A percentile compares a stretch with the other conserved stretches of the same genome.
Conservation (phyloP, 306 rosid genomes). For the cucumber (Cucumis sativus) region DNA sequence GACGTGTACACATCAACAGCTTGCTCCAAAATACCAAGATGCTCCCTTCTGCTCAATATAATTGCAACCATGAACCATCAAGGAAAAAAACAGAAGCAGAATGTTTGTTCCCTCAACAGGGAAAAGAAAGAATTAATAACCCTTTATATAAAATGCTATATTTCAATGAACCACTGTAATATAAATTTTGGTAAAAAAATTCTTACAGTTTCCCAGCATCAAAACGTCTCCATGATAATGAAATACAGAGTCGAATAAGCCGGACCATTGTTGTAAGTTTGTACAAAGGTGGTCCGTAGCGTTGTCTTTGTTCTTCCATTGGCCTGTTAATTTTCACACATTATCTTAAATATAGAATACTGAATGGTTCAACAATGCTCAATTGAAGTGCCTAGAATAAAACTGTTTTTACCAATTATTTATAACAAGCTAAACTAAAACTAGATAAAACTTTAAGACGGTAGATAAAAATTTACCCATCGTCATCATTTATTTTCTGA, state of each 20-base stretch:
- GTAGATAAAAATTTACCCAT: slow-evolving; percentile 48
- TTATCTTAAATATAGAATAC: background rate
- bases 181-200: slow-evolving; percentile 8
- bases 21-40: slow-evolving; percentile 48
- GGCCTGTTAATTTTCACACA: slow-evolving; percentile 43
- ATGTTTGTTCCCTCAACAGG: background rate
- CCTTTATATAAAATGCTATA: background rate
- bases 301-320: slow-evolving; percentile 95
- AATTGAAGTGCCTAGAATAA: background rate
- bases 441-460: background rate
- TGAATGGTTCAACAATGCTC: slow-evolving; percentile 1
- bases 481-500: slow-evolving; percentile 74
- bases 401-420: background rate
- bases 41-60: slow-evolving; percentile 40
- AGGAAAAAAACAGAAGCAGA: background rate
- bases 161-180: background rate
- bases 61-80: slow-evolving; percentile 12
- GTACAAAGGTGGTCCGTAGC: slow-evolving; percentile 90
- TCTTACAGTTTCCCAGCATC: slow-evolving; percentile 59
- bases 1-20: slow-evolving; percentile 60
- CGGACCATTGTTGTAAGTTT: slow-evolving; percentile 67
- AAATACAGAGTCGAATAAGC: slow-evolving; percentile 49
- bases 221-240: slow-evolving; percentile 55
- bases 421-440: background rate
- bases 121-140: background rate